Evolutionary conservation across 2,329 filamentous ascomycete species (phyloP).

Genomic region (Fusarium pilosicola): DNA sequence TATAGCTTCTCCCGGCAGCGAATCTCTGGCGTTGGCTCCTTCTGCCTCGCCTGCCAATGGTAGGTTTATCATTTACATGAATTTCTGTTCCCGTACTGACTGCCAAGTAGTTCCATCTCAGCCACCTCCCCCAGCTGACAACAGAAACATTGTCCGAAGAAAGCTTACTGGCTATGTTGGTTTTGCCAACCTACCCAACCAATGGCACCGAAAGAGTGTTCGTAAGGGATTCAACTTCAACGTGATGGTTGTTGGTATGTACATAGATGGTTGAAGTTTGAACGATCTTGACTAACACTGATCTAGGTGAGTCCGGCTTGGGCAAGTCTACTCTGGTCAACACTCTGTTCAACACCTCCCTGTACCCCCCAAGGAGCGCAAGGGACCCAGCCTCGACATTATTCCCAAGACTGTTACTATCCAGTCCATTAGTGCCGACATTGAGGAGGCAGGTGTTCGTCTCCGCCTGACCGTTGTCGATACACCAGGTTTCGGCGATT

Average conservation of each 20-base stretch:
- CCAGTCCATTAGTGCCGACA: conserved; percentile 94
- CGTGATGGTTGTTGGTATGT: conserved; percentile 98
- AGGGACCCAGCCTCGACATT: conserved; percentile 95
- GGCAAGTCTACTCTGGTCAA: conserved; percentile 99
- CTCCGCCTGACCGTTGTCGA: conserved; percentile 97
- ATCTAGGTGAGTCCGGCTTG: conserved; percentile 92
- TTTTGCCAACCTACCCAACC: conserved; percentile 98
- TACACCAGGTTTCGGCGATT: conserved; percentile 97
- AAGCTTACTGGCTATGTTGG: conserved; percentile 99
- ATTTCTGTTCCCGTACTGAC: conserved; percentile 3
- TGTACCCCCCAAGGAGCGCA: conserved; percentile 99
- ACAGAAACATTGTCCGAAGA: conserved; percentile 95
- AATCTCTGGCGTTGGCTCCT: conserved; percentile 56
- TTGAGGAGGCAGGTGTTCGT: conserved; percentile 98
- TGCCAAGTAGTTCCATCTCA: conserved; percentile 46
- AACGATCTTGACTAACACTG: neutral
- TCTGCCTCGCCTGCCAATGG: conserved; percentile 53
- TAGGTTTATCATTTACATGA: conserved; percentile 40
- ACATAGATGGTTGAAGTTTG: neutral
- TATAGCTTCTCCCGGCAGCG: conserved; percentile 59
- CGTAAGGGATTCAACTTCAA: conserved; percentile 99
- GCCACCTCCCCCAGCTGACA: conserved; percentile 65
- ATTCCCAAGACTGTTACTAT: conserved; percentile 98
- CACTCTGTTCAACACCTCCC: conserved; percentile 98
- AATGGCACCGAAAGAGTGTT: conserved; percentile 99